Base-by-base conservation (phyloP, 345 rosid species). In the Lepidium aucheri region DNA sequence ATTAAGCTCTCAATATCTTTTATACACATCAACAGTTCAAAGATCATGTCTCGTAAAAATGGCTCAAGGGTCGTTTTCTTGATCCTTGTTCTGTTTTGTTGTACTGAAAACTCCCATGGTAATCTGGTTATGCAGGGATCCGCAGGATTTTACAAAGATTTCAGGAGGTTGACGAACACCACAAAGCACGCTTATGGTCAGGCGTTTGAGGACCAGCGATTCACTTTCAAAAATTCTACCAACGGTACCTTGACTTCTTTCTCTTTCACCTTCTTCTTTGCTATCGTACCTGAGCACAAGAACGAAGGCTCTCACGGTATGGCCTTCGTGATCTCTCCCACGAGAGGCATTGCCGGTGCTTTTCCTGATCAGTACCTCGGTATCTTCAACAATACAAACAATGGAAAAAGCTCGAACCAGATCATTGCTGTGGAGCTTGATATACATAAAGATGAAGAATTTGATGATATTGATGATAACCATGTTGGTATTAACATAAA, bases 401-500 rank as follows among this genome's bases (percentile, higher is more conserved):
- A 75, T 0, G 74, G 74, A 0, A 36, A 70, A 0, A 61, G 49
- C 55, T 60, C 68, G 0, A 70, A 70, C 0, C 67, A 61, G 1
- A 0, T 70, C 61, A 12, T 70, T 0, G 47, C 55, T 15, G 74
- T 61, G 7, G 74, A 70, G 74, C 24, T 70, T 0, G 68, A 70
- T 53, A 53, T 42, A 32, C 1, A 70, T 13, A 61, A 70, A 43
- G 74, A 78, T 51, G 59, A 43, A 2, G 74, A 62, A 10, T 70
- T 70, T 43, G 68, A 15, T 0, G 74, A 69, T 51, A 28, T 63
- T 17, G 0, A 72, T 3, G 65, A 54, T 46, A 86, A 84, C 55
- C 95, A 81, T 68, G 83, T 88, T 6, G 86, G 86, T 20, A 77
- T 88, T 35, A 83, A 88, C 47, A 65, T 86, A 43, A 86, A 78